phyloP scores from a whole-genome alignment of 768 basidiomycete genomes.

The Lactarius tabidus region DNA sequence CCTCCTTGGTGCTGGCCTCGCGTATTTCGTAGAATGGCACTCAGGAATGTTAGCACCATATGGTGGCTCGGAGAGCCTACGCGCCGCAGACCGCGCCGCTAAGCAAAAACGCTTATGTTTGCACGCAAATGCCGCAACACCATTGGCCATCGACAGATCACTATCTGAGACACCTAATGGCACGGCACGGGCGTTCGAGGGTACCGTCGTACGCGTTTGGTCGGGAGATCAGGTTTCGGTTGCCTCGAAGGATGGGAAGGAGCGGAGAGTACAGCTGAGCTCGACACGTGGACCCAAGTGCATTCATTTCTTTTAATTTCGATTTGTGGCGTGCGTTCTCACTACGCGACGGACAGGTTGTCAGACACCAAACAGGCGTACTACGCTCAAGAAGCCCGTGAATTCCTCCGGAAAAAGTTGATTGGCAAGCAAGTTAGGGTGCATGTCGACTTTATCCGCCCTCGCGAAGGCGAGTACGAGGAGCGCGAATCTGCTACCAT shows the following conservation, averaged over 20 bases:
- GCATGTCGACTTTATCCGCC: slow-evolving; percentile 86
- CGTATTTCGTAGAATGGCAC: slow-evolving; percentile 95
- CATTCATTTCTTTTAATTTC: slow-evolving; percentile 25
- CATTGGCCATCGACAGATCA: slow-evolving; percentile 48
- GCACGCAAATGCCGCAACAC: slow-evolving; percentile 54
- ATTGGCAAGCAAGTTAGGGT: slow-evolving; percentile 87
- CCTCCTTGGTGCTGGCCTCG: slow-evolving; percentile 78
- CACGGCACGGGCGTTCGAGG: slow-evolving; percentile 62
- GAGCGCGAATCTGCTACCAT: slow-evolving; percentile 91
- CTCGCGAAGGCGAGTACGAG: slow-evolving; percentile 89
- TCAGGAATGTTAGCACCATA: slow-evolving; percentile 85
- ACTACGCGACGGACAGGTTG: slow-evolving; percentile 43
- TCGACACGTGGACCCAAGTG: slow-evolving; percentile 85
- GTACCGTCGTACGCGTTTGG: slow-evolving; percentile 83
- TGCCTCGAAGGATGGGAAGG: slow-evolving; percentile 69
- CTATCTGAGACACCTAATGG: slow-evolving; percentile 39
- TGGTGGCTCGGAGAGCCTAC: slow-evolving; percentile 84
- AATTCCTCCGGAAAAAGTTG: slow-evolving; percentile 86
- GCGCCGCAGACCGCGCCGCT: slow-evolving; percentile 76
- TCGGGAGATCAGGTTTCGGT: slow-evolving; percentile 88
- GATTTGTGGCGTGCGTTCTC: background rate
- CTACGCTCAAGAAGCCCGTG: slow-evolving; percentile 88
- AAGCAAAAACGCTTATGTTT: slow-evolving; percentile 70
- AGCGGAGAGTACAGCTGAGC: slow-evolving; percentile 81
- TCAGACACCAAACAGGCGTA: slow-evolving; percentile 83